Percentiles rank a stretch among this genome's conserved stretches.
These are phyloP conservation scores for Inga laurina DNA, from an alignment of 306 rosid genomes.

Conservation along the genomic window DNA sequence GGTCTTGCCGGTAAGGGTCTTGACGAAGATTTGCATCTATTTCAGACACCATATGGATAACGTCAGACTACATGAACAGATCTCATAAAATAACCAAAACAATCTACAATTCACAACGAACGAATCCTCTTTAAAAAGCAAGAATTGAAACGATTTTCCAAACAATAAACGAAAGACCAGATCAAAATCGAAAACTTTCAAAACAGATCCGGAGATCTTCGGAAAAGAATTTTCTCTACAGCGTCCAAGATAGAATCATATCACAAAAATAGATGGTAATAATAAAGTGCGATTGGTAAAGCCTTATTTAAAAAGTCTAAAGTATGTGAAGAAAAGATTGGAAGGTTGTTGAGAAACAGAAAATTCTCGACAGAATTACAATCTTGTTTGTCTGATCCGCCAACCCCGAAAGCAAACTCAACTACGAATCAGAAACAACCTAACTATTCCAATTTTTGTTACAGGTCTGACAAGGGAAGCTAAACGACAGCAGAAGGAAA, in stretches of 20 bases:
- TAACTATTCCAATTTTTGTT: no score
- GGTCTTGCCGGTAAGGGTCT: slow-evolving; percentile 53
- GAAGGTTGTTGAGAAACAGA: neutral
- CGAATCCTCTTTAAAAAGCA: neutral
- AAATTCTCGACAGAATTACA: no score
- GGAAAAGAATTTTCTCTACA: no score
- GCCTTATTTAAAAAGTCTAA: no score
- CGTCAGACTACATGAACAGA: neutral
- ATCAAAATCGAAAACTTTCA: neutral
- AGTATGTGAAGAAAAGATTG: no score
- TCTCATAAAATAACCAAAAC: neutral
- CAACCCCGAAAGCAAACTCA: neutral
- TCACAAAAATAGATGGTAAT: no score
- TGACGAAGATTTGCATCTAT: slow-evolving; percentile 57
- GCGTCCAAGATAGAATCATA: no score
- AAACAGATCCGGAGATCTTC: neutral
- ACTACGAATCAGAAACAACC: neutral
- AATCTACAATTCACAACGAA: neutral
- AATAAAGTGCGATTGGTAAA: no score
- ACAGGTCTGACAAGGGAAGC: neutral
- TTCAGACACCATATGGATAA: no score
- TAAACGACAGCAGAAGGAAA: neutral
- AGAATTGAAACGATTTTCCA: neutral
- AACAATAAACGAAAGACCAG: neutral
- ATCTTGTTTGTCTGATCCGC: neutral